These are phyloP conservation scores for Sporodiniella umbellata DNA, from an alignment of 371 early-diverging fungal genomes.

Conservation along the genomic window DNA sequence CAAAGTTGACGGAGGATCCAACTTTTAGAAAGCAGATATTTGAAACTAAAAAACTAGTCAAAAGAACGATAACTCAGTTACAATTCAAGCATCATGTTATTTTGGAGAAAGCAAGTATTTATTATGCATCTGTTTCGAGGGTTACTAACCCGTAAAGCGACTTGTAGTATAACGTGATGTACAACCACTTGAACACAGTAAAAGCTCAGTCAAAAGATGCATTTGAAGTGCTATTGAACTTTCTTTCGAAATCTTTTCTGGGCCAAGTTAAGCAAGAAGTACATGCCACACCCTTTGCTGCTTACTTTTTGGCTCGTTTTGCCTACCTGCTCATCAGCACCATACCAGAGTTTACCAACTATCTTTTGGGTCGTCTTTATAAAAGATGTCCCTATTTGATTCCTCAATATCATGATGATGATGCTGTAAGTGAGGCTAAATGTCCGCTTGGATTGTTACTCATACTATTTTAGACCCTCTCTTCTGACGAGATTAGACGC, in stretches of 20 bases:
- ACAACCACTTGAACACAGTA: constrained; percentile 47
- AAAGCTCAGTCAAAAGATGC: constrained; percentile 39
- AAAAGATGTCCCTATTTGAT: constrained; percentile 79
- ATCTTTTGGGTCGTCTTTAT: constrained; percentile 70
- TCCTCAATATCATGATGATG: constrained; percentile 61
- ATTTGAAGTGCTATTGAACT: constrained; percentile 60
- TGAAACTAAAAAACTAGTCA: constrained; percentile 11
- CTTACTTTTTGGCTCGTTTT: constrained; percentile 73
- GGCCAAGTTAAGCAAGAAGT: constrained; percentile 78
- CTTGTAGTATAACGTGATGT: constrained; percentile 42
- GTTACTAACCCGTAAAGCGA: constrained; percentile 2
- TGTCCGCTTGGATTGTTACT: background rate
- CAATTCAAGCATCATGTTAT: constrained; percentile 23
- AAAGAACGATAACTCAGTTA: constrained; percentile 23
- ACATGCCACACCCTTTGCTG: constrained; percentile 54
- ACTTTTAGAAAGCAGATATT: constrained; percentile 27
- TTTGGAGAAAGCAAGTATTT: constrained; percentile 19
- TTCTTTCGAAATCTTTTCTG: constrained; percentile 59
- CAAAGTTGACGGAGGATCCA: constrained; percentile 11
- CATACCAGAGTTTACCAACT: constrained; percentile 60
- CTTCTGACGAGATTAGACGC: constrained; percentile 29
- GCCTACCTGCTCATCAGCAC: constrained; percentile 55
- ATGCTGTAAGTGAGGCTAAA: constrained; percentile 59
- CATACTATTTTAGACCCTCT: background rate
- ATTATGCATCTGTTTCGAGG: background rate